Conservation (phyloP, 257 asterid species). For the Lavandula angustifolia region DNA sequence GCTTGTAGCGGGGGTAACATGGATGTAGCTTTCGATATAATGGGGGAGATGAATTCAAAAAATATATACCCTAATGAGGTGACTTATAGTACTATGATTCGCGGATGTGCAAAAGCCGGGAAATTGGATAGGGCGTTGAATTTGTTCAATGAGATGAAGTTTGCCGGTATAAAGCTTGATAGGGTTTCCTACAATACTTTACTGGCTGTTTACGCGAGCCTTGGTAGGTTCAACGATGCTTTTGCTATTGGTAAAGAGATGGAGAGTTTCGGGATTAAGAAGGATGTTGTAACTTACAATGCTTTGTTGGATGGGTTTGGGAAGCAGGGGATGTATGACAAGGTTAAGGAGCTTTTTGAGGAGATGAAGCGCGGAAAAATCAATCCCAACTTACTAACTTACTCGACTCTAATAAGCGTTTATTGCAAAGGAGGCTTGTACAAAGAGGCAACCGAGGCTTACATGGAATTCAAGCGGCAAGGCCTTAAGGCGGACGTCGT, state of each 20-base stretch:
- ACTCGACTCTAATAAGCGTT: conserved; percentile 80
- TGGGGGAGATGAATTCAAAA: conserved; percentile 72
- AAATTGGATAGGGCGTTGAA: conserved; percentile 66
- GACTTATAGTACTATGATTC: conserved; percentile 83
- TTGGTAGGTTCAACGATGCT: conserved; percentile 88
- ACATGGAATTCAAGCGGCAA: conserved; percentile 66
- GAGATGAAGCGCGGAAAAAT: conserved; percentile 72
- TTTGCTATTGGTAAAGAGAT: conserved; percentile 75
- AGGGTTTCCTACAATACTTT: conserved; percentile 87
- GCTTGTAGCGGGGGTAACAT: conserved; percentile 84
- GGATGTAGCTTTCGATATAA: conserved; percentile 77
- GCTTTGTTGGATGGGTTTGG: conserved; percentile 90
- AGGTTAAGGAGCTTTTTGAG: conserved; percentile 69
- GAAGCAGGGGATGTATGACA: conserved; percentile 74
- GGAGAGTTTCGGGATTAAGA: conserved; percentile 85
- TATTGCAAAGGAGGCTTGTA: conserved; percentile 76
- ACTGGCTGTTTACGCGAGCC: conserved; percentile 79
- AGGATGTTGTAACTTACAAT: conserved; percentile 91
- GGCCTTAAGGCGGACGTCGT: conserved; percentile 95
- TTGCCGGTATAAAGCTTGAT: conserved; percentile 71
- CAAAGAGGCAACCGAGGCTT: conserved; percentile 66
- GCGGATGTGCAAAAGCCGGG: conserved; percentile 90
- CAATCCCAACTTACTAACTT: conserved; percentile 77
- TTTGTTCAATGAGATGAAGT: conserved; percentile 86
- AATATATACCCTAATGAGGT: conserved; percentile 77